Evolutionary conservation across 495 filamentous ascomycete species (phyloP).

Genomic region (Aspergillus mulundensis): DNA sequence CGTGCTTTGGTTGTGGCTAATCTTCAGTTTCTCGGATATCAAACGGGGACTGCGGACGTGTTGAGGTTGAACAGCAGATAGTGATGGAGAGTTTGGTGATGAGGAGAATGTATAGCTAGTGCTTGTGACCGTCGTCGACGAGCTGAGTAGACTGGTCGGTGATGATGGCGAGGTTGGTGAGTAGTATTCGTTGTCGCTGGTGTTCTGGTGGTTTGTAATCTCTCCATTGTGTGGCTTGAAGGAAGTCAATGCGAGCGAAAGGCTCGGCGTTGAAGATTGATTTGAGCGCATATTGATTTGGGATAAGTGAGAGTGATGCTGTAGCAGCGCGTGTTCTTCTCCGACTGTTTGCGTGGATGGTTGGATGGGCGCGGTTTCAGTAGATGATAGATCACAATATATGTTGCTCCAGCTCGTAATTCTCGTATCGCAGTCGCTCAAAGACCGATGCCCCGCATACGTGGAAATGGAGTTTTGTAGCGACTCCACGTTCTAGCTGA

Average conservation of each 20-base stretch:
- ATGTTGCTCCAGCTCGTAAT: neutral
- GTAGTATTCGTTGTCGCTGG: neutral
- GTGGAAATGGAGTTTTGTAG: neutral
- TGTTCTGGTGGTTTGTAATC: constrained; percentile 11
- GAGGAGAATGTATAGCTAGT: constrained; percentile 14
- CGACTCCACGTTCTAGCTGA: neutral
- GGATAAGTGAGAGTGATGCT: neutral
- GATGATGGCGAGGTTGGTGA: neutral
- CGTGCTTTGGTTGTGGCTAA: neutral
- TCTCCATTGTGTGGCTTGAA: constrained; percentile 22
- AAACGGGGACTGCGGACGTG: neutral
- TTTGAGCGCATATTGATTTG: constrained; percentile 16
- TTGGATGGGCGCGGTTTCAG: neutral
- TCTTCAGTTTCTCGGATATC: constrained; percentile 18
- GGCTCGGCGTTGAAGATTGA: constrained; percentile 20
- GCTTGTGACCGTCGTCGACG: constrained; percentile 17
- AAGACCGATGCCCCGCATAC: neutral
- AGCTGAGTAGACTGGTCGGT: constrained; percentile 23
- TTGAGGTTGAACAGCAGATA: constrained; percentile 23
- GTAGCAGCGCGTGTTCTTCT: neutral
- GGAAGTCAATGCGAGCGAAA: constrained; percentile 26
- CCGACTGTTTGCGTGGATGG: neutral
- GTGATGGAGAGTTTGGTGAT: constrained; percentile 28
- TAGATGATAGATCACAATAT: constrained; percentile 4
- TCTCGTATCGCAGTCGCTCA: neutral